Evolutionary conservation across 139 green algal species (phyloP).

Genomic region (Tetraselmis striata): DNA sequence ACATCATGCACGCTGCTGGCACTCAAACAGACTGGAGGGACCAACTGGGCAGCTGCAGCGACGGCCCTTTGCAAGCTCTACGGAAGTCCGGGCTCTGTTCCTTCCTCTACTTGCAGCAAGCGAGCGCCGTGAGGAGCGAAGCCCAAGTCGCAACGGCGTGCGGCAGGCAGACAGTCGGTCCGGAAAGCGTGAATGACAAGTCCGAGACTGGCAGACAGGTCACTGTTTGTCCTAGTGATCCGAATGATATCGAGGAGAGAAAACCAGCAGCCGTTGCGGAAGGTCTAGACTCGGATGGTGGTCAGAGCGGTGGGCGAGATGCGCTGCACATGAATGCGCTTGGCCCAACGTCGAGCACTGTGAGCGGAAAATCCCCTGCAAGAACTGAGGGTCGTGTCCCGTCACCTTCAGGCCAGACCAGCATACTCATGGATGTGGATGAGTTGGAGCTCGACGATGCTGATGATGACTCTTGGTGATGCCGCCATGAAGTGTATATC

Average conservation of each 20-base stretch:
- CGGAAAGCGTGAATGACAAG: neutral
- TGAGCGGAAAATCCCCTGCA: too few species aligned
- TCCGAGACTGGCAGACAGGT: neutral
- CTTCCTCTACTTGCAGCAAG: neutral
- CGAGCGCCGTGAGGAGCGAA: neutral
- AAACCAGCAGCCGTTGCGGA: neutral
- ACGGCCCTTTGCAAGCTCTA: neutral
- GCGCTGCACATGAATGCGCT: too few species aligned
- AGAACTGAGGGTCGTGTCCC: neutral
- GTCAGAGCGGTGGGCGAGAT: neutral
- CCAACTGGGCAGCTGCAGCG: neutral
- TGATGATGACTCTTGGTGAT: neutral
- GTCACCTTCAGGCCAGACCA: neutral
- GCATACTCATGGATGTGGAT: neutral
- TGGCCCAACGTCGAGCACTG: too few species aligned
- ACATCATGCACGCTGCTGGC: constrained; percentile 31
- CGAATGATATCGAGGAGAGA: neutral
- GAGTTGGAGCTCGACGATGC: neutral
- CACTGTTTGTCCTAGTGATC: neutral
- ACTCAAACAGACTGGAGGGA: neutral
- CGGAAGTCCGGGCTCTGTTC: neutral
- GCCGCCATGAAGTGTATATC: too few species aligned
- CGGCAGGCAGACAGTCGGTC: too few species aligned
- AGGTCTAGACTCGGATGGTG: too few species aligned
- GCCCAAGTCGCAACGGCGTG: neutral